Evolutionary conservation across 1,139 yeast species (phyloP).

Genomic region (Arxiozyma heterogenica): DNA sequence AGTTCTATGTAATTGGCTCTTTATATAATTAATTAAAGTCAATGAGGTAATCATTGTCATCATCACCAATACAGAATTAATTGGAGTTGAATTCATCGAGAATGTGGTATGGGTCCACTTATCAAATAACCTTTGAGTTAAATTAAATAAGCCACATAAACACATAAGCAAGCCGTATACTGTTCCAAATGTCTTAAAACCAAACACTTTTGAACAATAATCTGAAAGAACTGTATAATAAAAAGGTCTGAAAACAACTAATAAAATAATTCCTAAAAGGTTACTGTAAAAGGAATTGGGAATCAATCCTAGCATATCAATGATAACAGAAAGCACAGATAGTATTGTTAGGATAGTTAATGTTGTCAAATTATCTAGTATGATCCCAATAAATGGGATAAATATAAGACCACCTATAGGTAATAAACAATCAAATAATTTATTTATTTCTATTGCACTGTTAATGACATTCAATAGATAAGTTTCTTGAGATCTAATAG

Average conservation of each 20-base stretch:
- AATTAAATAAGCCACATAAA: slow-evolving; percentile 67
- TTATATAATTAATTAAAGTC: slow-evolving; percentile 5
- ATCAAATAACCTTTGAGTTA: slow-evolving; percentile 64
- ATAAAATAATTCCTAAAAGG: slow-evolving; percentile 52
- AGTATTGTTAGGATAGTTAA: slow-evolving; percentile 48
- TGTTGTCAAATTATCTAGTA: slow-evolving; percentile 67
- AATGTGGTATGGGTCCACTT: slow-evolving; percentile 56
- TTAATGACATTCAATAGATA: slow-evolving; percentile 50
- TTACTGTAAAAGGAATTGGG: slow-evolving; percentile 45
- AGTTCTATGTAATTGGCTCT: background rate
- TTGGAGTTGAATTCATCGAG: slow-evolving; percentile 68
- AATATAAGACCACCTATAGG: slow-evolving; percentile 82
- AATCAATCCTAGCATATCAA: slow-evolving; percentile 62
- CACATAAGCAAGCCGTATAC: slow-evolving; percentile 84
- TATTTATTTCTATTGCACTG: slow-evolving; percentile 51
- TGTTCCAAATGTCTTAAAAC: slow-evolving; percentile 84
- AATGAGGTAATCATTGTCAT: slow-evolving; percentile 10
- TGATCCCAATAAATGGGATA: slow-evolving; percentile 77
- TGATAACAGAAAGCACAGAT: slow-evolving; percentile 43
- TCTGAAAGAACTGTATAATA: slow-evolving; percentile 89
- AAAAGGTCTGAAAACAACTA: slow-evolving; percentile 85
- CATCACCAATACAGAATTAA: slow-evolving; percentile 47
- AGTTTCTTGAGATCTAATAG: slow-evolving; percentile 69
- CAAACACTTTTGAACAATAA: slow-evolving; percentile 85
- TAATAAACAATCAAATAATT: slow-evolving; percentile 71